Evolutionary conservation across 1,139 yeast species (phyloP).

Genomic region (Debaryomyces udenii): DNA sequence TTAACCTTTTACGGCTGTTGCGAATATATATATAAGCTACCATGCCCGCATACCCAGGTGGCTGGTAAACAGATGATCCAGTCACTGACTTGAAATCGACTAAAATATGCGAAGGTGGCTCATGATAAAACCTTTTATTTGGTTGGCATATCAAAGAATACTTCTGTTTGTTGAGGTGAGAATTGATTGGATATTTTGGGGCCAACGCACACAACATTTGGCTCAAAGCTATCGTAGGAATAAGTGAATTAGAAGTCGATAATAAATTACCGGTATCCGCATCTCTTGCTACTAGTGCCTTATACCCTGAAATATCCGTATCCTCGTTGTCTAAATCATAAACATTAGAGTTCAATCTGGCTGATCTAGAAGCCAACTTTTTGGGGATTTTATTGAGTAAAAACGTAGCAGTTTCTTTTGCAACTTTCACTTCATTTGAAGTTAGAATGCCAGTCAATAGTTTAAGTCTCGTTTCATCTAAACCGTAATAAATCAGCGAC

Average conservation of each 20-base stretch:
- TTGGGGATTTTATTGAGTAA: slow-evolving; percentile 70
- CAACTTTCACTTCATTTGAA: slow-evolving; percentile 53
- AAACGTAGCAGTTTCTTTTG: slow-evolving; percentile 62
- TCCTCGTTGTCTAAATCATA: slow-evolving; percentile 46
- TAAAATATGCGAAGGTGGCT: slow-evolving; percentile 72
- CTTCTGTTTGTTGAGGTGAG: slow-evolving; percentile 35
- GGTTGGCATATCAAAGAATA: slow-evolving; percentile 47
- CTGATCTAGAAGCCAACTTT: slow-evolving; percentile 54
- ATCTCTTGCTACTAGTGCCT: slow-evolving; percentile 69
- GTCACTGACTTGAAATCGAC: slow-evolving; percentile 77
- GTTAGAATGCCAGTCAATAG: slow-evolving; percentile 63
- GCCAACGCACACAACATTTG: slow-evolving; percentile 75
- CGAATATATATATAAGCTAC: slow-evolving; percentile 75
- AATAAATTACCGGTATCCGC: slow-evolving; percentile 64
- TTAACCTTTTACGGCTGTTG: slow-evolving; percentile 63
- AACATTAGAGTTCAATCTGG: slow-evolving; percentile 41
- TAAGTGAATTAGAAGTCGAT: slow-evolving; percentile 41
- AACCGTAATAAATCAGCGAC: slow-evolving; percentile 53
- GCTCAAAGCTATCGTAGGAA: slow-evolving; percentile 66
- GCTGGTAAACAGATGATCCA: slow-evolving; percentile 63
- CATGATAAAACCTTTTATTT: slow-evolving; percentile 50
- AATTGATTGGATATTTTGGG: slow-evolving; percentile 67
- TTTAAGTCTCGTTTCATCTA: slow-evolving; percentile 66
- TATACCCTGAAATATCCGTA: slow-evolving; percentile 76
- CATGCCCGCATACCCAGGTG: slow-evolving; percentile 71